Evolutionary conservation across 768 basidiomycete genomes (phyloP), one percentile per base, ranked within the genome.

Genomic region (Russula sp.): DNA sequence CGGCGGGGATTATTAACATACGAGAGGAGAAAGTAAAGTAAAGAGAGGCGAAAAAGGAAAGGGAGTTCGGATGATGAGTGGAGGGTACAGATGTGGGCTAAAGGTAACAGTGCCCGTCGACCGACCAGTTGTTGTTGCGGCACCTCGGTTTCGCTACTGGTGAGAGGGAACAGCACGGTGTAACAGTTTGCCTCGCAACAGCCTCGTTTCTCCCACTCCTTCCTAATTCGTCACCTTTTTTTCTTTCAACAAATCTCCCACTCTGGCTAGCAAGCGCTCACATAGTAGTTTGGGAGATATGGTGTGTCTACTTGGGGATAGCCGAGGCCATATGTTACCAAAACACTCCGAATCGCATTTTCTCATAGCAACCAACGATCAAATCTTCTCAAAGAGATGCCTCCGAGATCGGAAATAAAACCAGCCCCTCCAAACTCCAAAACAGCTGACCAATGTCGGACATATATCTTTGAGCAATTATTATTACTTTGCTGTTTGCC

Each of bases 161-260:
- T 27, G 27, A 27, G 27, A 27, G 27, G 27, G 27, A 27, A 27
- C 27, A 27, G 42, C 18, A 18, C 18, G 5, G 42, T 44, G 42
- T 18, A 44, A 44, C 42, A 7, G 42, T 44, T 44, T 32, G 48
- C 63, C 65, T 66, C 65, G 54, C 63, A 62, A 66, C 62, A 7
- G 51, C 55, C 65, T 64, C 65, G 52, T 50, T 55, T 42, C 48
- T 0, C 18, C 22, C 51, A 1, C 32, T n/a, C 14, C 20, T 53
- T 20, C 59, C 59, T 37, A 27, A 50, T 64, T 48, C 27, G 37
- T 31, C 50, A 2, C 20, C 16, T 20, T 39, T 39, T 16, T 16
- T 22, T 37, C 34, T 1, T 16, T 44, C 14, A 44, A 44, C 18
- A 18, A 1, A 13, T 27, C 27, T 27, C 27, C 27, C 27, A 27